Percentiles rank a stretch among this genome's conserved stretches.
These are phyloP conservation scores for Imleria badia DNA, from an alignment of 768 basidiomycete genomes.

Conservation along the genomic window DNA sequence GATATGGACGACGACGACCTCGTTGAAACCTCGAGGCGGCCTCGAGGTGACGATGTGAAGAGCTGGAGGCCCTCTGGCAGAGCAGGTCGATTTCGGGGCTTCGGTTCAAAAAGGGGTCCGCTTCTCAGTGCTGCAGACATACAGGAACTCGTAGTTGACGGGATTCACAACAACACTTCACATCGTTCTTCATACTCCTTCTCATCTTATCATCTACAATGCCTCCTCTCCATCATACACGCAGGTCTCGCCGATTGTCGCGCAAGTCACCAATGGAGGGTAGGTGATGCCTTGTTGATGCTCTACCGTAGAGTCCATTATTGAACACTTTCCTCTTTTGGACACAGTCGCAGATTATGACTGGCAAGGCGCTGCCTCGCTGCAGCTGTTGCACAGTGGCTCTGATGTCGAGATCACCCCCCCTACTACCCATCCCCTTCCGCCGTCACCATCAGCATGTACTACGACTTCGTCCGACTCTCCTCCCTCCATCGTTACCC, in stretches of 20 bases:
- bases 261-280: slow-evolving; percentile 38
- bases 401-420: slow-evolving; percentile 10
- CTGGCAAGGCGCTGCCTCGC: slow-evolving; percentile 23
- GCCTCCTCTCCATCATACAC: slow-evolving; percentile 34
- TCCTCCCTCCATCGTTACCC: slow-evolving; percentile 21
- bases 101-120: slow-evolving; percentile 32
- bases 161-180: neutral
- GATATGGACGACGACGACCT: slow-evolving; percentile 26
- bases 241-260: slow-evolving; percentile 47
- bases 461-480: slow-evolving; percentile 17
- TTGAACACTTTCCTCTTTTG: slow-evolving; percentile 37
- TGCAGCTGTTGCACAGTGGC: slow-evolving; percentile 23
- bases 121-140: slow-evolving; percentile 6
- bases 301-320: slow-evolving; percentile 23
- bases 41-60: slow-evolving; percentile 43
- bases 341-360: slow-evolving; percentile 31
- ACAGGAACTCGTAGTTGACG: slow-evolving; percentile 6
- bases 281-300: slow-evolving; percentile 21
- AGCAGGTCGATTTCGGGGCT: slow-evolving; percentile 19
- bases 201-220: slow-evolving; percentile 19
- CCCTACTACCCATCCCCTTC: slow-evolving; percentile 1
- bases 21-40: slow-evolving; percentile 34
- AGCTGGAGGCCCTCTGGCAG: slow-evolving; percentile 25
- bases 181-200: neutral
- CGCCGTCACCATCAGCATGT: slow-evolving; percentile 19